A percentile compares a stretch with the other conserved stretches of the same genome.
phyloP scores from a whole-genome alignment of 2,329 filamentous ascomycete species.

The Epichloe hybrida region DNA sequence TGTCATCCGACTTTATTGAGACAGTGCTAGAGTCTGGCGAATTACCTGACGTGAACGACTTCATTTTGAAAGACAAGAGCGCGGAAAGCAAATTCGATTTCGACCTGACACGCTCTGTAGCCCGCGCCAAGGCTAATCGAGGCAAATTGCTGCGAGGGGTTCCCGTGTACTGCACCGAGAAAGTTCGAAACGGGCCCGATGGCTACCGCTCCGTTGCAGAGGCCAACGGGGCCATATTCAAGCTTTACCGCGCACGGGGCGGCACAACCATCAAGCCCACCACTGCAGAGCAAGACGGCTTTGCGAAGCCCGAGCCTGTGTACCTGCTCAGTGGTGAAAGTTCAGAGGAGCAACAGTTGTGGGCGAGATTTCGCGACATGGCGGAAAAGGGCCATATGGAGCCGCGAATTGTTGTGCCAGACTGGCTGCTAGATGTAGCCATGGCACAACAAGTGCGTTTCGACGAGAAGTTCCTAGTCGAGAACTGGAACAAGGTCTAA shows the following conservation, averaged over 20 bases:
- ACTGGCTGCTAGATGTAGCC: slow-evolving; percentile 82
- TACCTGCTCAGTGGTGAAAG: slow-evolving; percentile 66
- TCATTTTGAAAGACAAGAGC: slow-evolving; percentile 54
- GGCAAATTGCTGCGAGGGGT: slow-evolving; percentile 62
- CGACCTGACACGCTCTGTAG: slow-evolving; percentile 52
- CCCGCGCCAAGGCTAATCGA: slow-evolving; percentile 61
- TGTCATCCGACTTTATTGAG: slow-evolving; percentile 69
- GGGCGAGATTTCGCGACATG: slow-evolving; percentile 69
- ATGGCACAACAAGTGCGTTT: slow-evolving; percentile 75
- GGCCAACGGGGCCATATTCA: slow-evolving; percentile 76
- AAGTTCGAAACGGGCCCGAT: slow-evolving; percentile 67
- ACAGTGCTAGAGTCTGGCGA: slow-evolving; percentile 56
- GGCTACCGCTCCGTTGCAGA: slow-evolving; percentile 77
- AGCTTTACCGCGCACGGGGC: slow-evolving; percentile 61
- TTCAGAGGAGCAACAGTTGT: slow-evolving; percentile 57
- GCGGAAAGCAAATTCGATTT: slow-evolving; percentile 61
- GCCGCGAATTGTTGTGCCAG: slow-evolving; percentile 65
- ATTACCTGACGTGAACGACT: slow-evolving; percentile 50
- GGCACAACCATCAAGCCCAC: slow-evolving; percentile 54
- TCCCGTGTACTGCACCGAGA: slow-evolving; percentile 72
- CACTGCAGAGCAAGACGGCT: slow-evolving; percentile 49
- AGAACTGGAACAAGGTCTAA: slow-evolving; percentile 25
- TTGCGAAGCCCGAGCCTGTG: slow-evolving; percentile 53
- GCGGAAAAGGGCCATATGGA: slow-evolving; percentile 65
- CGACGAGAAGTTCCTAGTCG: slow-evolving; percentile 46